Evolutionary conservation across 2,329 filamentous ascomycete genomes (phyloP), one percentile per base, ranked within the genome.

Genomic region (Clonostachys chloroleuca): DNA sequence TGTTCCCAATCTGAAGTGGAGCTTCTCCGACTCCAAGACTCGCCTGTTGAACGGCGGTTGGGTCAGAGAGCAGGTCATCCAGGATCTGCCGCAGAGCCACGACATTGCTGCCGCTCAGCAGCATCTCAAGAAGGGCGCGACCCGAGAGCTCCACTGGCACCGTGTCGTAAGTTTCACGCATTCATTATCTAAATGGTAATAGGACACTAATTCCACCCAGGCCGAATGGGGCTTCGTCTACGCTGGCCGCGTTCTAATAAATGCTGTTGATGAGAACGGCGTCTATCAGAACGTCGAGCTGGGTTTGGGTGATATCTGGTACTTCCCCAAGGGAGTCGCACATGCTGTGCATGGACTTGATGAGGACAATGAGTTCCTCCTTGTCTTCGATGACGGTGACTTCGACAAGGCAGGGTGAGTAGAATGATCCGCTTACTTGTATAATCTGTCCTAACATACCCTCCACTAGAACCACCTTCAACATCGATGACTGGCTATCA

Each of bases 91-190:
- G 0, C 67, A 74, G 13, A 86, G 82, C 57, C 75, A 80, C 50
- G 83, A 87, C 52, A 84, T 88, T 54, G 70, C 84, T 1, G 83
- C 75, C 5, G 84, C 83, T 2, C 84, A 88, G 60, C 81, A 86
- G 63, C 84, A 87, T 62, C 65, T 87, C 46, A 77, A 73, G 48
- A 86, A 85, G 60, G 83, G 84, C 3, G 79, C 82, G 1, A 76
- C 84, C 34, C 75, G 82, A 6, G 82, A 87, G 59, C 68, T 86
- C 12, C 83, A 86, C 55, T 87, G 82, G 83, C 83, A 86, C 57
- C 70, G 73, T 53, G 79, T 83, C n/a, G 81, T 83, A 66, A 51
- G 77, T 67, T 68, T 59, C 12, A 5, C 1, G 18, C 16, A 6
- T 39, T 12, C 4, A 24, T 34, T 13, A 33, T 14, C 6, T 39